phyloP scores from a whole-genome alignment of 169 alveolate genomes.

The Babesia caballi region DNA sequence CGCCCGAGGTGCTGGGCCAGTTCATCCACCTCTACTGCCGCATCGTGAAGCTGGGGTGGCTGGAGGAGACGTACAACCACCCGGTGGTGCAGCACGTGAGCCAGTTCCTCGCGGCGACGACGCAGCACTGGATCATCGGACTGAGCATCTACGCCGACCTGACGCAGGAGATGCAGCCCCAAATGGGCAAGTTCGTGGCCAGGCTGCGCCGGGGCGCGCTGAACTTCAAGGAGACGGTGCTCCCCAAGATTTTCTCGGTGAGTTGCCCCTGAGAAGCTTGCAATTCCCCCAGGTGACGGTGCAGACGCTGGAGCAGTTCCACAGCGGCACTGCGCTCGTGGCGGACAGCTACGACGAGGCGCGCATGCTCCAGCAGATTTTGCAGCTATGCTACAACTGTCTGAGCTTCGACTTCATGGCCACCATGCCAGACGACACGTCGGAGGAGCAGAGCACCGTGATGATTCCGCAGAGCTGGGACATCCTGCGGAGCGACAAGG shows the following conservation, averaged over 20 bases:
- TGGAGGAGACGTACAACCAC: constrained; percentile 82
- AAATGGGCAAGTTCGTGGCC: constrained; percentile 80
- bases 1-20: constrained; percentile 87
- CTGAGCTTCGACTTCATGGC: constrained; percentile 92
- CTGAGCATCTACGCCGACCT: constrained; percentile 86
- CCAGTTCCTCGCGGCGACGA: constrained; percentile 83
- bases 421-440: constrained; percentile 91
- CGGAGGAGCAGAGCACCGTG: constrained; percentile 90
- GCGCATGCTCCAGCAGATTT: constrained; percentile 83
- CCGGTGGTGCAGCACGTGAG: constrained; percentile 75
- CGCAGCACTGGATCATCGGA: constrained; percentile 92
- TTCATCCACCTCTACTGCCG: constrained; percentile 85
- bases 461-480: constrained; percentile 92
- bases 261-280: constrained; percentile 11
- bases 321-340: constrained; percentile 73
- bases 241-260: constrained; percentile 85
- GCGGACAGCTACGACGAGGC: constrained; percentile 74
- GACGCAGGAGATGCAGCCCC: constrained; percentile 84
- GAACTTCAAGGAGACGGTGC: constrained; percentile 89
- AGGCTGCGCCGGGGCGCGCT: constrained; percentile 89
- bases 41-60: constrained; percentile 85
- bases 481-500: constrained; percentile 81
- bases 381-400: constrained; percentile 86
- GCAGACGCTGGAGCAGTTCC: constrained; percentile 67
- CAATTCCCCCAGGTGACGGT: constrained; percentile 44